These are phyloP conservation scores for Ceratocystiopsis sp. DNA, from an alignment of 2,329 filamentous ascomycete species.

Conservation along the genomic window DNA sequence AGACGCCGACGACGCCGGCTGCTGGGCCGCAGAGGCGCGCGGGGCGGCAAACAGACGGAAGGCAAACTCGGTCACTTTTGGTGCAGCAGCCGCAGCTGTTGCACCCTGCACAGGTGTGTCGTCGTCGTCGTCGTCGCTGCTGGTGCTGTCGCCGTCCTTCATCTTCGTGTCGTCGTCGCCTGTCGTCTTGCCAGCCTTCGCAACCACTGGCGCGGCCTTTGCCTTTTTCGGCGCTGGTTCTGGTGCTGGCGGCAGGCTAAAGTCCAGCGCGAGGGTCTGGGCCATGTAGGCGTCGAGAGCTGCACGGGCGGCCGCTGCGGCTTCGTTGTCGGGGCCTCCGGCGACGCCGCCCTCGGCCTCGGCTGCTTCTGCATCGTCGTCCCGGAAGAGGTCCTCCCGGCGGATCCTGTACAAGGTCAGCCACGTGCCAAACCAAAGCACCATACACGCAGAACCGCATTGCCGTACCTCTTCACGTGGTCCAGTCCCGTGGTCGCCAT, in stretches of 20 bases:
- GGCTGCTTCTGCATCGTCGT: not conserved
- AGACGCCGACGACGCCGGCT: not conserved
- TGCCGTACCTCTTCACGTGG: no score
- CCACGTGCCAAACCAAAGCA: no score
- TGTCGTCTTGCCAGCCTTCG: not conserved
- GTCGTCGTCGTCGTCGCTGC: not conserved
- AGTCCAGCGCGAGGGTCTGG: not conserved
- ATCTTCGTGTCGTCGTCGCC: not conserved
- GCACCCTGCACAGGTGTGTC: not conserved
- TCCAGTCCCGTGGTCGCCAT: no score
- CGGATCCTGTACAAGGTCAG: not conserved
- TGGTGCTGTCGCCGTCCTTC: not conserved
- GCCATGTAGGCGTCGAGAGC: conserved; percentile 9
- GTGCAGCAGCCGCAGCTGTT: no score
- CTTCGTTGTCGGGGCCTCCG: not conserved
- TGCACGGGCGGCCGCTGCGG: conserved; percentile 1
- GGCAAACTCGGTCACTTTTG: conserved; percentile 3
- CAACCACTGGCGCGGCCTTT: no score
- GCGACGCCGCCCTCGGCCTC: not conserved
- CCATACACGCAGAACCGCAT: no score
- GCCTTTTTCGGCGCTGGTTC: no score
- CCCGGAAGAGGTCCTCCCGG: not conserved
- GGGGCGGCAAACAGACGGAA: conserved; percentile 8
- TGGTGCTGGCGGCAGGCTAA: not conserved
- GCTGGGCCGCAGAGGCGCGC: no score